Base-by-base conservation (phyloP, 1,139 yeast genomes). In the Blastobotrys serpentis region DNA sequence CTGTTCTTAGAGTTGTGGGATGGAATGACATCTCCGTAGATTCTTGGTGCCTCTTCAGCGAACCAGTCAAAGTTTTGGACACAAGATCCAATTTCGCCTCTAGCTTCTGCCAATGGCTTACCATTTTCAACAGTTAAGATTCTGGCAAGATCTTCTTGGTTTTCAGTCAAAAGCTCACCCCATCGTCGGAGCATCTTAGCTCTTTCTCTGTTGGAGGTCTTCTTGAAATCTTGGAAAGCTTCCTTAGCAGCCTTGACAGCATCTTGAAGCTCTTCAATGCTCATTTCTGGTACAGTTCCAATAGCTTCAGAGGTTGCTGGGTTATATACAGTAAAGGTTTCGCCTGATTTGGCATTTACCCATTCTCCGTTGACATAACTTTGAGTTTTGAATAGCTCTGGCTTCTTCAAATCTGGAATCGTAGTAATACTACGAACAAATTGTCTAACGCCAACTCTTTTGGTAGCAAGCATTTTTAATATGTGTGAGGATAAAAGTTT, bases 1-100 rank as follows among this genome's bases (percentile, higher is more conserved):
- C 89, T 75, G 63, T 76, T 79, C 30, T 69, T 60, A 26, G 80
- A 68, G 59, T 73, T 76, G 19, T 78, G 69, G 2, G 95, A 84
- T 47, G 81, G 84, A 52, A 87, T 82, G 1, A 84, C 75, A 54
- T 81, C 81, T 19, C 95, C 96, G 57, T 83, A 78, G 42, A 79
- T 66, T 55, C 95, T 74, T 43, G 90, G 86, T 14, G 95, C 95
- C 60, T 86, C 90, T 64, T 86, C 95, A 16, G 92, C 76, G 63
- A 80, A 88, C 95, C 96, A 88, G 63, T 86, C 87, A 57, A 86
- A 82, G 65, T 84, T 87, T 5, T 85, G 76, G 2, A 94, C 92
- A 29, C 87, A 88, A 58, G 86, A 84, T 50, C 71, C 74, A 39
- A 87, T 75, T 66, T 88, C 96, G 42, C 92, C 95, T 37, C 73